phyloP scores from a whole-genome alignment of 2,329 filamentous ascomycete genomes.

The Trichoderma sp. region DNA sequence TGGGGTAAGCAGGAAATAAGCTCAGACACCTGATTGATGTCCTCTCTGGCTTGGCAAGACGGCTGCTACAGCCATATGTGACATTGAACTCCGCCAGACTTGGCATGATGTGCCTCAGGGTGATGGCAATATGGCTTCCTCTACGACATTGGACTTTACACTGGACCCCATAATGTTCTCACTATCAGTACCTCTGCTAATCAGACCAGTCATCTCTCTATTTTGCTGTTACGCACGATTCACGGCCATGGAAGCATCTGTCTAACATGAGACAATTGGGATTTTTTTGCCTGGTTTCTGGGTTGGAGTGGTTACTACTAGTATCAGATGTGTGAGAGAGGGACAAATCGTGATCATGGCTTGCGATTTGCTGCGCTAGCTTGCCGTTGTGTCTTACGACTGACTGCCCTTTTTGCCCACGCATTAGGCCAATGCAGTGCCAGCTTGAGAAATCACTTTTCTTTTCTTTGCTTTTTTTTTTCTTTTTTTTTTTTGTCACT shows the following conservation, averaged over 20 bases:
- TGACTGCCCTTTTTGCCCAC: neutral
- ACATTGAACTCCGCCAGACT: neutral
- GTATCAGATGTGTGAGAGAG: neutral
- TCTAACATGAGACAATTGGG: conserved; percentile 6
- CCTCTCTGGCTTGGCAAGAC: neutral
- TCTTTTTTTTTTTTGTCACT: neutral
- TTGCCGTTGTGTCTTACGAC: conserved; percentile 13
- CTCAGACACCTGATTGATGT: neutral
- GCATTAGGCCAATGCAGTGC: neutral
- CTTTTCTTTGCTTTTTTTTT: neutral
- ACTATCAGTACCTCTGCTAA: neutral
- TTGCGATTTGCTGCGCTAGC: neutral
- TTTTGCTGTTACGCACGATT: neutral
- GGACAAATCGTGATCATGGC: conserved; percentile 1
- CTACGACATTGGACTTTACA: neutral
- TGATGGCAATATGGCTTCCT: neutral
- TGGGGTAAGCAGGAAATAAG: conserved; percentile 1
- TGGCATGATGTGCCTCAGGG: neutral
- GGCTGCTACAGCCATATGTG: neutral
- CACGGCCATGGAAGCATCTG: neutral
- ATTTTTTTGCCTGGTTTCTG: neutral
- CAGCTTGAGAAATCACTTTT: neutral
- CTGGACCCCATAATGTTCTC: neutral
- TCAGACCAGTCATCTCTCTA: neutral
- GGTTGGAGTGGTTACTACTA: conserved; percentile 13